phyloP scores from a whole-genome alignment of 2,329 filamentous ascomycete species.

The Claviceps pazoutovae region DNA sequence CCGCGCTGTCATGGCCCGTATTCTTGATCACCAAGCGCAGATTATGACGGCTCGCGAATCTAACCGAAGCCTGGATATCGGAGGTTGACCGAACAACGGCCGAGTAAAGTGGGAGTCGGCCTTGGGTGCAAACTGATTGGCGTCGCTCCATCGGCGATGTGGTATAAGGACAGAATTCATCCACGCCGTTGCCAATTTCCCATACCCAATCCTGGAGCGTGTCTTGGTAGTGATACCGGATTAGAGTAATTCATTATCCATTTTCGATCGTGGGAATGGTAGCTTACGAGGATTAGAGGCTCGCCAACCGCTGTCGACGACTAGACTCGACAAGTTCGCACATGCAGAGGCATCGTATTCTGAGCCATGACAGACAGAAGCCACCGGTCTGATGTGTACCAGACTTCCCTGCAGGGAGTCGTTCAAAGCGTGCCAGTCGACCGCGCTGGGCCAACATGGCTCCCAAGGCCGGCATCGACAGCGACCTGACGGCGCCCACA shows the following conservation, averaged over 20 bases:
- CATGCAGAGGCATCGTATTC: slow-evolving; percentile 1
- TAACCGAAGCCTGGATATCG: not conserved
- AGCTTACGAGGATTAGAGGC: not conserved
- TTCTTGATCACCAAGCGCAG: slow-evolving; percentile 1
- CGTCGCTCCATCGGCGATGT: not conserved
- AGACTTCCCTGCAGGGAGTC: not conserved
- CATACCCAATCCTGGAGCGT: slow-evolving; percentile 1
- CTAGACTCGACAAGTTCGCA: not conserved
- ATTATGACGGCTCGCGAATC: not conserved
- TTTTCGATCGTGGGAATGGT: not conserved
- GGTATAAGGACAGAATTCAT: not conserved
- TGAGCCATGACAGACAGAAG: not conserved
- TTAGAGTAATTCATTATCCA: not conserved
- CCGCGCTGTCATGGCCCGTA: not conserved
- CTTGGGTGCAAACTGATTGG: not conserved
- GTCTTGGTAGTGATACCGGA: not conserved
- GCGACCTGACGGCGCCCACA: not conserved
- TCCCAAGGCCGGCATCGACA: slow-evolving; percentile 1
- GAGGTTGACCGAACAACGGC: not conserved
- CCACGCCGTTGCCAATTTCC: not conserved
- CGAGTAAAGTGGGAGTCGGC: not conserved
- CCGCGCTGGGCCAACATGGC: not conserved
- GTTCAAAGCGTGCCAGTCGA: not conserved
- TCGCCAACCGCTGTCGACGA: not conserved
- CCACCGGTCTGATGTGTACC: not conserved